Percentiles rank a stretch among this genome's conserved stretches.
Evolutionary conservation across 2,329 filamentous ascomycete species (phyloP).

Genomic region (Aschersonia sp.): DNA sequence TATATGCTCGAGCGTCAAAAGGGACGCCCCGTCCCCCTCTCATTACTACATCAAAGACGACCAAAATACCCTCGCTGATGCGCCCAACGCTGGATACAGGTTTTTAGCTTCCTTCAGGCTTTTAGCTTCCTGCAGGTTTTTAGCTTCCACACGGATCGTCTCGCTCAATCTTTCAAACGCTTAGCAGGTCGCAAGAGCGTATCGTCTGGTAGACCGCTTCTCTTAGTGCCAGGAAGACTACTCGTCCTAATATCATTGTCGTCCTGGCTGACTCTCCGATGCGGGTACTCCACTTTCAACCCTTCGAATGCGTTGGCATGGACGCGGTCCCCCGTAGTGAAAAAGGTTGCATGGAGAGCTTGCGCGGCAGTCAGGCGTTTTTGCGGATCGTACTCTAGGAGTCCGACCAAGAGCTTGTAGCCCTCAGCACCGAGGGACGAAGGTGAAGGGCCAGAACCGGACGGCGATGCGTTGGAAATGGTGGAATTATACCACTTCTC

Average conservation of each 20-base stretch:
- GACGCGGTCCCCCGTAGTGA: constrained; percentile 58
- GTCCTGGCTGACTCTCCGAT: constrained; percentile 80
- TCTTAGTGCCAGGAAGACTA: constrained; percentile 80
- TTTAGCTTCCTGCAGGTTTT: no score
- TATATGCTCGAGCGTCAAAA: no score
- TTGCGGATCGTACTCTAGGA: constrained; percentile 86
- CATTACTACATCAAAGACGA: no score
- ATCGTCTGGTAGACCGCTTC: constrained; percentile 75
- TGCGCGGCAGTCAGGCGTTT: constrained; percentile 77
- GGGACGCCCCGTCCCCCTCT: no score
- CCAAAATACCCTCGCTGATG: no score
- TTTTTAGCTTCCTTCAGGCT: no score
- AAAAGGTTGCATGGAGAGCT: constrained; percentile 85
- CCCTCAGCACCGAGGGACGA: constrained; percentile 59
- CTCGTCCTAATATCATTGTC: constrained; percentile 91
- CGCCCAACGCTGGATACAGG: no score
- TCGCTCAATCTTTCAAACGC: constrained; percentile 38
- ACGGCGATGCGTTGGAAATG: constrained; percentile 39
- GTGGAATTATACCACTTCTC: constrained; percentile 71
- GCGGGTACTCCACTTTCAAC: constrained; percentile 75
- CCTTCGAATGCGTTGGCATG: constrained; percentile 84
- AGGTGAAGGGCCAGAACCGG: constrained; percentile 19
- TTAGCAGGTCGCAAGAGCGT: constrained; percentile 48
- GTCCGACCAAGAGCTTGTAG: constrained; percentile 62
- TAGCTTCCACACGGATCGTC: not conserved